Evolutionary conservation across 371 early-diverging fungal species (phyloP), one percentile per base, ranked within the genome.

Genomic region (Mortierella sp.): DNA sequence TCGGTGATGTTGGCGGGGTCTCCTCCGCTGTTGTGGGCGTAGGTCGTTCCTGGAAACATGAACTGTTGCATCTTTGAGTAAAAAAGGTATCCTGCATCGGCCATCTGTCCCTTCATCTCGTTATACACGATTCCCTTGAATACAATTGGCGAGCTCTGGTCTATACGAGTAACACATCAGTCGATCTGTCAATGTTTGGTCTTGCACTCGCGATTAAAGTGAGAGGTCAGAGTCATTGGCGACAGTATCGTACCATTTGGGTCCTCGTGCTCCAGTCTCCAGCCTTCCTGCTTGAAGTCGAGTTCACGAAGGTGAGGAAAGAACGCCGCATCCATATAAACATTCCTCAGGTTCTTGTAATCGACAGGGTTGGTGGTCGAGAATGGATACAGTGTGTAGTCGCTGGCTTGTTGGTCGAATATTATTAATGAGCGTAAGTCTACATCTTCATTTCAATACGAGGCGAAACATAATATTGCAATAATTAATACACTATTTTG

Each of bases 101-200:
- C 81, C 82, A 95, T 92, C 74, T 93, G 95, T 13, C 99, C 99
- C 90, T 98, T 98, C 99, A 98, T 98, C 81, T 98, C 99, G 87
- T 98, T 98, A 87, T 96, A 98, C 5, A 98, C 99, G 48, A 98
- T 96, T 43, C 99, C 99, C 79, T 98, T 98, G 85, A 98, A 90
- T 51, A 90, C 89, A 74, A 92, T 91, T 10, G 92, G 91, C 5
- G 91, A 90, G 11, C 72, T 78, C 3, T 87, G 75, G 87, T 93
- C 92, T 91, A 76, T 61, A 19, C 3, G 34, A 19, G 31, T 19
- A 34, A 37, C 1, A 0, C 5, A 61, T 21, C 0, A 61, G 21
- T 0, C 6, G 21, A 21, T 59, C 13, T 40, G 71, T 31, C 13
- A 72, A 21, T 50, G 13, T 72, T 3, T 6, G 11, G 19, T 24